phyloP scores from a whole-genome alignment of 164 flowering plant genomes.

The Magnolia kwangsiensis region DNA sequence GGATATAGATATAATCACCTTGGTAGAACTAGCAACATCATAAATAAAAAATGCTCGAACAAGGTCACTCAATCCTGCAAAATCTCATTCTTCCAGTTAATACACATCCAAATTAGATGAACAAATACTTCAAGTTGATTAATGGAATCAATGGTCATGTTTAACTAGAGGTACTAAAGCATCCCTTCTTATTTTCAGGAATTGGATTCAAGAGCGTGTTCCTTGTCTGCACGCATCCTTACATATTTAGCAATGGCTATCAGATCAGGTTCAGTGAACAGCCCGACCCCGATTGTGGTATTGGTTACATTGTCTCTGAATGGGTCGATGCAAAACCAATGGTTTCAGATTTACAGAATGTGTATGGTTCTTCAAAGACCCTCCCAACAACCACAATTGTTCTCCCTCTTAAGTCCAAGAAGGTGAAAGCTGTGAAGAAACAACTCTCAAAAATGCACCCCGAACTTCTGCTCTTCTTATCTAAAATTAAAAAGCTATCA shows the following conservation, averaged over 20 bases:
- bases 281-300: conserved; percentile 34
- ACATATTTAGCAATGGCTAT: conserved; percentile 59
- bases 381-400: conserved; percentile 36
- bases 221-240: conserved; percentile 39
- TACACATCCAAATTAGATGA: too few relatives aligned
- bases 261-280: conserved; percentile 42
- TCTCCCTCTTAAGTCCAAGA: conserved; percentile 45
- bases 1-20: too few relatives aligned
- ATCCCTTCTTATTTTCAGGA: conserved; percentile 22
- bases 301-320: conserved; percentile 56
- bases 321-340: conserved; percentile 50
- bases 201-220: conserved; percentile 65
- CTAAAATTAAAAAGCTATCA: conserved; percentile 49
- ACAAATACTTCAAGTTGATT: too few relatives aligned
- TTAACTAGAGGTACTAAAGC: not conserved
- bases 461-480: conserved; percentile 47
- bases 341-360: conserved; percentile 20
- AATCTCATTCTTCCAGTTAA: too few relatives aligned
- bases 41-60: too few relatives aligned
- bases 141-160: not conserved
- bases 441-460: conserved; percentile 51
- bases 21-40: too few relatives aligned
- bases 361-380: conserved; percentile 24
- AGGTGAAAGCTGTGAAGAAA: conserved; percentile 44
- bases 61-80: too few relatives aligned